These are phyloP conservation scores for Suhomyces wounanorum DNA, from an alignment of 1,139 yeast species.

Conservation along the genomic window DNA sequence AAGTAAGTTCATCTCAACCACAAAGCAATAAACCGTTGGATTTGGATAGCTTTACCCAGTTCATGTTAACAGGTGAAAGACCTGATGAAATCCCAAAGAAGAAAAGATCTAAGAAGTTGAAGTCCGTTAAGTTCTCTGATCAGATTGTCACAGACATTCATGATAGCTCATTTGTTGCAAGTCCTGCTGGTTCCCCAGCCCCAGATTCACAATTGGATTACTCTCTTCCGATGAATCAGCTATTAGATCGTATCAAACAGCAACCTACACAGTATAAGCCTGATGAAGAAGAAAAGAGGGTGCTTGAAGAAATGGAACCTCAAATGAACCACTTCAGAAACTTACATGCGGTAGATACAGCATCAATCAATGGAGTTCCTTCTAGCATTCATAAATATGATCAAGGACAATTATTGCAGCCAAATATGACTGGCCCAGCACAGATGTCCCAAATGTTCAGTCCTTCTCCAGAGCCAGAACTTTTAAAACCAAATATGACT, in stretches of 20 bases:
- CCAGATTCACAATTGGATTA: constrained; percentile 43
- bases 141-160: constrained; percentile 53
- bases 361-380: constrained; percentile 59
- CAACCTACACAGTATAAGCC: constrained; percentile 20
- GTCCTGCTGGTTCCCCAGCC: constrained; percentile 30
- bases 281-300: constrained; percentile 59
- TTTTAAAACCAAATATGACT: constrained; percentile 29
- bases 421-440: constrained; percentile 59
- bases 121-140: constrained; percentile 72
- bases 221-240: constrained; percentile 74
- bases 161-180: constrained; percentile 25
- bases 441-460: constrained; percentile 37
- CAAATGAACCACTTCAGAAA: constrained; percentile 67
- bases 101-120: constrained; percentile 41
- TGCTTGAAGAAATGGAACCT: constrained; percentile 65
- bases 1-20: neutral
- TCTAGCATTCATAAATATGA: constrained; percentile 44
- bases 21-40: constrained; percentile 46
- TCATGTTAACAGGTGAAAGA: constrained; percentile 70
- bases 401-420: constrained; percentile 35
- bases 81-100: constrained; percentile 46
- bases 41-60: constrained; percentile 72
- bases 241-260: constrained; percentile 46
- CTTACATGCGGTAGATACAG: constrained; percentile 63
- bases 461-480: constrained; percentile 26